Evolutionary conservation across 306 rosid genomes (phyloP).

Genomic region (Hylodesmum podocarpum): DNA sequence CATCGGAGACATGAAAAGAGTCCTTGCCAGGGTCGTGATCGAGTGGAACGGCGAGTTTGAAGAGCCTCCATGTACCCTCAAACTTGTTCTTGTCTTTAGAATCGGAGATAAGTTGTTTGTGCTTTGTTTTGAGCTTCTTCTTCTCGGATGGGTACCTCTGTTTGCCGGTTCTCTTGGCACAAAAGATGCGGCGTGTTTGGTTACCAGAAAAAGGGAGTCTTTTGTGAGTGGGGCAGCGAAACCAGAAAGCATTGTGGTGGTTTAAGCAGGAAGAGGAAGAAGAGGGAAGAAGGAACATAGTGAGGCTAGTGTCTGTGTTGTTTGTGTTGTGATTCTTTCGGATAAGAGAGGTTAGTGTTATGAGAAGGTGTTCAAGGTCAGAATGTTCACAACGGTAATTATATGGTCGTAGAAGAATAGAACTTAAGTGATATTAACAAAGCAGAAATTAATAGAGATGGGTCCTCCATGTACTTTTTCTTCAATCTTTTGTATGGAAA

Average conservation of each 20-base stretch:
- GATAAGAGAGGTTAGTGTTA: conserved; percentile 37
- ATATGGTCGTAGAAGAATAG: too few species aligned
- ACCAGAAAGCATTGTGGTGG: conserved; percentile 26
- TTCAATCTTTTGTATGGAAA: too few species aligned
- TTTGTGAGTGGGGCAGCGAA: conserved; percentile 26
- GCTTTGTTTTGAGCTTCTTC: conserved; percentile 68
- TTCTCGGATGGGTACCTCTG: conserved; percentile 92
- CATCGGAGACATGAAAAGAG: conserved; percentile 64
- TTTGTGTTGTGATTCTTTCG: background rate
- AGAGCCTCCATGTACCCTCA: conserved; percentile 81
- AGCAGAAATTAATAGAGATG: too few species aligned
- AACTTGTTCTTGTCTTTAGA: conserved; percentile 46
- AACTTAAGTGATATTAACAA: too few species aligned
- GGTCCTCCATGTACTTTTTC: too few species aligned
- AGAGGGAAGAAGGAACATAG: conserved; percentile 59
- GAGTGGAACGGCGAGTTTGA: conserved; percentile 72
- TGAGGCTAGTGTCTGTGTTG: too few species aligned
- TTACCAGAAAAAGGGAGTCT: conserved; percentile 14
- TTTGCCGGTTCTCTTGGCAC: conserved; percentile 78
- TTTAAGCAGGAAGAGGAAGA: conserved; percentile 33
- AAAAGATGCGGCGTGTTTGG: conserved; percentile 40
- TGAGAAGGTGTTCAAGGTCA: too few species aligned
- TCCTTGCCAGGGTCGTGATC: conserved; percentile 86
- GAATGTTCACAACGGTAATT: too few species aligned
- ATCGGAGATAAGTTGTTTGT: conserved; percentile 42